A percentile compares a stretch with the other conserved stretches of the same genome.
Conservation (phyloP, 768 basidiomycete species). For the Tricholoma matsutake region DNA sequence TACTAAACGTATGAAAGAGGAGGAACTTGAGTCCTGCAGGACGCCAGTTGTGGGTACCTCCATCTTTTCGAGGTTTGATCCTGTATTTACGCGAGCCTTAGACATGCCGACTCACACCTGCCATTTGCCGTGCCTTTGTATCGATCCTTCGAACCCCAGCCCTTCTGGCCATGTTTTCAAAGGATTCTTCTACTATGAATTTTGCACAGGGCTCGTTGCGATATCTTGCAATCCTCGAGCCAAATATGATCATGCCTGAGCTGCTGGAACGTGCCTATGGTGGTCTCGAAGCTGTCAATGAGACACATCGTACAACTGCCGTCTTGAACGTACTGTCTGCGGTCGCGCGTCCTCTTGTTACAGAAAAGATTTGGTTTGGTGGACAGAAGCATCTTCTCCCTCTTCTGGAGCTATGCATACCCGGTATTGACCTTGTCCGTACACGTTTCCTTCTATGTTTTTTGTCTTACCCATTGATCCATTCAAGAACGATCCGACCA, state of each 20-base stretch:
- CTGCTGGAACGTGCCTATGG: conserved; percentile 88
- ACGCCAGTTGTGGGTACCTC: conserved; percentile 60
- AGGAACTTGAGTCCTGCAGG: conserved; percentile 71
- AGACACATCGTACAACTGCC: conserved; percentile 93
- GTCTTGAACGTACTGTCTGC: conserved; percentile 82
- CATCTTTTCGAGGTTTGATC: not conserved
- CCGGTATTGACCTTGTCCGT: conserved; percentile 85
- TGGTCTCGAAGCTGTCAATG: conserved; percentile 90
- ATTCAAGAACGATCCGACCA: conserved; percentile 70
- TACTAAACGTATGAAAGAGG: conserved; percentile 73
- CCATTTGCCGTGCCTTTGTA: conserved; percentile 82
- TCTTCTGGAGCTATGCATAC: conserved; percentile 82
- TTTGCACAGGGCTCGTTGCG: conserved; percentile 80
- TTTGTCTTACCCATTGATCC: not conserved
- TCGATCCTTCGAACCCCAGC: conserved; percentile 79
- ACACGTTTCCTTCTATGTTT: not conserved
- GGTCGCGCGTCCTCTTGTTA: conserved; percentile 71
- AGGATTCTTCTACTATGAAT: conserved; percentile 76
- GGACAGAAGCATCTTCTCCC: conserved; percentile 89
- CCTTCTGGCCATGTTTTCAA: conserved; percentile 87
- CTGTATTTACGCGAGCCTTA: conserved; percentile 21
- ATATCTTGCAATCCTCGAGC: conserved; percentile 75
- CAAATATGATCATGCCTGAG: conserved; percentile 84
- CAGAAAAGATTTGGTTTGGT: conserved; percentile 74
- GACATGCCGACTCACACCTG: conserved; percentile 75